phyloP scores from a whole-genome alignment of 2,329 filamentous ascomycete species.

The Beauveria caledonica region DNA sequence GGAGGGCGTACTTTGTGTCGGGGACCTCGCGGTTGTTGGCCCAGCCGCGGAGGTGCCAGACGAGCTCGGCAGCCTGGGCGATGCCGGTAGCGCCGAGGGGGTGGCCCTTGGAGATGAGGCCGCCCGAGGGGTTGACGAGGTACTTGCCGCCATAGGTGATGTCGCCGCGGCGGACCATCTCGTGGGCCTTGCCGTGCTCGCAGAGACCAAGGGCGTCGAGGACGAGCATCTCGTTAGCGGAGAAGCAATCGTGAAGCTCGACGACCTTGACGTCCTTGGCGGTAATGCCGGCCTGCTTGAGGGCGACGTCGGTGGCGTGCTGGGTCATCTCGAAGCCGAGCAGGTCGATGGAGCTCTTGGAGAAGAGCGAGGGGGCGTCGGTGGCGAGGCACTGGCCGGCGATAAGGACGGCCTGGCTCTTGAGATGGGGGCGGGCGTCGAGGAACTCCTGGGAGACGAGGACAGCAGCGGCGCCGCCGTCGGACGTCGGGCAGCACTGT shows the following conservation, averaged over 20 bases:
- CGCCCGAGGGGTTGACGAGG: constrained; percentile 88
- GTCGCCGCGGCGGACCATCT: constrained; percentile 77
- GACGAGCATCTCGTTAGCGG: constrained; percentile 84
- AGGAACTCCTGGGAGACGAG: constrained; percentile 86
- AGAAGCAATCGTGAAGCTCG: constrained; percentile 96
- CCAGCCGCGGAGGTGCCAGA: constrained; percentile 94
- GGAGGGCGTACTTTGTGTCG: constrained; percentile 64
- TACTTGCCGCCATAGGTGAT: constrained; percentile 84
- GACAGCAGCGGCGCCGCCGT: constrained; percentile 82
- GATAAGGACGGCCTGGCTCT: constrained; percentile 74
- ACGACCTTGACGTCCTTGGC: constrained; percentile 70
- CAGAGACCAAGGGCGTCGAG: constrained; percentile 79
- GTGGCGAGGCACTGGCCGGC: constrained; percentile 85
- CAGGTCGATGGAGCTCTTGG: constrained; percentile 72
- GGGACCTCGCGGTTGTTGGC: constrained; percentile 76
- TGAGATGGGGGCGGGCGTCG: constrained; percentile 73
- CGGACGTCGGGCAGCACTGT: constrained; percentile 96
- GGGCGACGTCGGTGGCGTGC: constrained; percentile 60
- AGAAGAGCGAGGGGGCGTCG: constrained; percentile 73
- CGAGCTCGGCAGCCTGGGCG: constrained; percentile 88
- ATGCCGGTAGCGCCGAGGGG: constrained; percentile 91
- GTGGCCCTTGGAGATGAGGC: constrained; percentile 92
- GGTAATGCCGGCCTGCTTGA: constrained; percentile 62
- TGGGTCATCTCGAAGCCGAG: constrained; percentile 83
- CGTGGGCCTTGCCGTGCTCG: constrained; percentile 76